Conservation (phyloP, 1,139 yeast genomes). For the Saccharomyces hybrid region DNA sequence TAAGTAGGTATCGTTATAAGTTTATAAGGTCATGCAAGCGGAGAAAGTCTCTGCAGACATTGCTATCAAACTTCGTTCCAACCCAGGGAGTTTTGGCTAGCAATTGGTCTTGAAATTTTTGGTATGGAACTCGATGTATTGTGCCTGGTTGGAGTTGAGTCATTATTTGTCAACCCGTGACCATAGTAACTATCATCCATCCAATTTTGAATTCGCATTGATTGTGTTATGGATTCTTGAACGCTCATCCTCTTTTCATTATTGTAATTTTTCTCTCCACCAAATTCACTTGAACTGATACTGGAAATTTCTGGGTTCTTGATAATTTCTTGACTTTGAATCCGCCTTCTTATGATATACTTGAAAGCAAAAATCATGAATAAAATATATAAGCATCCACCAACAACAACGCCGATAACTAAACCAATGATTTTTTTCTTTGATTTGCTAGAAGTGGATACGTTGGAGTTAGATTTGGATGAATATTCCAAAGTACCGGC, state of each 20-base stretch:
- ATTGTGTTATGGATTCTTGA: constrained; percentile 22
- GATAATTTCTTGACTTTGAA: constrained; percentile 10
- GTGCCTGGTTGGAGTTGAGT: constrained; percentile 9
- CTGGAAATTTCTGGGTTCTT: constrained; percentile 18
- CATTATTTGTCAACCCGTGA: constrained; percentile 12
- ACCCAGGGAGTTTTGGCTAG: constrained; percentile 43
- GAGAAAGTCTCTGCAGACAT: not conserved
- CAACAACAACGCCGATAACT: constrained; percentile 62
- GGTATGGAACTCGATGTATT: constrained; percentile 12
- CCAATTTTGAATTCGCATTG: constrained; percentile 27
- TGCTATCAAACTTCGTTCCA: constrained; percentile 33
- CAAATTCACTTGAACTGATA: constrained; percentile 28
- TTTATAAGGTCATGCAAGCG: not conserved
- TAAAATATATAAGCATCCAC: constrained; percentile 51
- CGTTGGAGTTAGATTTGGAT: constrained; percentile 13
- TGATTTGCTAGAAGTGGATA: constrained; percentile 28
- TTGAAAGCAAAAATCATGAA: constrained; percentile 40
- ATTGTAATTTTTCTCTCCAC: constrained; percentile 19
- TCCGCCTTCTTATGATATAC: constrained; percentile 33
- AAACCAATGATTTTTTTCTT: constrained; percentile 45
- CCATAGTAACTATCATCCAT: constrained; percentile 23
- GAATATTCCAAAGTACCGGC: constrained; percentile 41
- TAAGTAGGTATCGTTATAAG: not conserved
- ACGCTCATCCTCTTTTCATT: constrained; percentile 9
- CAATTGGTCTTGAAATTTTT: constrained; percentile 42